Base-by-base conservation (phyloP, 1,284 basidiomycete genomes). In the Earliella scabrosa region DNA sequence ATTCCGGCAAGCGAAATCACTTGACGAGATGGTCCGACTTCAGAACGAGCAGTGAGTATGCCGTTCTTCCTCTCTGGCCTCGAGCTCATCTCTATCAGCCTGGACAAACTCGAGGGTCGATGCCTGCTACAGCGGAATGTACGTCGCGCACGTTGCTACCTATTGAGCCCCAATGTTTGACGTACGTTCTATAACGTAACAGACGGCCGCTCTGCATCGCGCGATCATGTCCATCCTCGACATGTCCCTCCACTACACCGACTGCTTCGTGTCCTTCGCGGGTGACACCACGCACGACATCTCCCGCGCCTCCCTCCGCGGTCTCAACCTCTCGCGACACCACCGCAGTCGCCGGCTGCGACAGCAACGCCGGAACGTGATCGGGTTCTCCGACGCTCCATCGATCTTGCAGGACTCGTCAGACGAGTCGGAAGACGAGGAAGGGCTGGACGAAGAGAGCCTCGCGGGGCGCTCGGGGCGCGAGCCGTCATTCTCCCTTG, bases 1-100 rank as follows among this genome's bases (percentile, higher is more conserved):
- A 3, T 75, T 94, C 41, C 70, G 72, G n/a, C 67, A 75, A 26
- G 83, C 82, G 2, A 78, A 75, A 43, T 91, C 90, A 2, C 75
- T 95, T 14, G 88, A 93, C 63, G 85, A 90, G 50, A 88, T 93
- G 77, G 89, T 94, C 47, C 71, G 73, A 23, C 63, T 88, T 3
- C 92, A 95, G 66, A 77, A 86, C 26, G 78, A 83, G 36, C 86
- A 94, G 92, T 93, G 64, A 65, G 90, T 77, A 27, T 16, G 9
- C 4, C 3, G 26, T 38, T 23, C 36, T 48, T 20, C 8, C 5
- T 29, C 16, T 3, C 16, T 6, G 11, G 9, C 14, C n/a, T 18
- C 29, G 29, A 6, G 23, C 23, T 36, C 34, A 35, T n/a, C 10
- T 11, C 39, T 14, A 16, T 7, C 55, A 94, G 91, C 64, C 75